Evolutionary conservation across 495 filamentous ascomycete species (phyloP), one percentile per base, ranked within the genome.

Genomic region (Lasiosphaeria miniovina): DNA sequence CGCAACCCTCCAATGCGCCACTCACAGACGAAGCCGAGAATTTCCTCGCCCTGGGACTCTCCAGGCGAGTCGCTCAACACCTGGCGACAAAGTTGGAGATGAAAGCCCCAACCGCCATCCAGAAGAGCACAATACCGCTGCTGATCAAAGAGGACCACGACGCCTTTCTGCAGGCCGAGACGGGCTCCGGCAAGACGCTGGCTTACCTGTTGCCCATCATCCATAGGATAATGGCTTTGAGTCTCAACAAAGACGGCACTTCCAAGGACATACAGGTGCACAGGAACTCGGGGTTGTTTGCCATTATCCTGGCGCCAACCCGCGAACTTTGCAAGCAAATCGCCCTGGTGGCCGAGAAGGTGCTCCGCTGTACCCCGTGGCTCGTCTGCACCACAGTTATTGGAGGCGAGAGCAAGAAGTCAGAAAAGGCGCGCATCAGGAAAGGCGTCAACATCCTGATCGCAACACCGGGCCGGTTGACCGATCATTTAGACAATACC

Each of bases 381-480:
- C 84, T 98, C 49, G 94, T 98, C 0, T 86, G 87, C 31, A 91
- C 91, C 5, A 94, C 89, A 0, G 92, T 98, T 11, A 95, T 92
- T 62, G 94, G 94, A 70, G 94, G 94, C 31, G 93, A 98, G 74
- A 97, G 93, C 74, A 97, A 97, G 72, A 93, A 97, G 66, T 92
- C 90, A 2, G 94, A 98, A 70, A 98, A 98, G 71, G 91, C 94
- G 34, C 79, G 95, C 49, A 68, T 98, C 62, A 78, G 94, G 61
- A 98, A 97, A 70, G 94, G 94, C 2, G 76, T 96, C 61, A 97
- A 97, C 74, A 95, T 98, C 54, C 79, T 98, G 32, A 89, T 98
- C 12, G 94, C 94, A 36, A 98, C 94, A 0, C 94, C 94, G 1
- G 94, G 94, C 57, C 83, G 94, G 17, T 76, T 98, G 55, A 86